Evolutionary conservation across 768 basidiomycete species (phyloP), one percentile per base, ranked within the genome.

Genomic region (Psilocybe azurescens): DNA sequence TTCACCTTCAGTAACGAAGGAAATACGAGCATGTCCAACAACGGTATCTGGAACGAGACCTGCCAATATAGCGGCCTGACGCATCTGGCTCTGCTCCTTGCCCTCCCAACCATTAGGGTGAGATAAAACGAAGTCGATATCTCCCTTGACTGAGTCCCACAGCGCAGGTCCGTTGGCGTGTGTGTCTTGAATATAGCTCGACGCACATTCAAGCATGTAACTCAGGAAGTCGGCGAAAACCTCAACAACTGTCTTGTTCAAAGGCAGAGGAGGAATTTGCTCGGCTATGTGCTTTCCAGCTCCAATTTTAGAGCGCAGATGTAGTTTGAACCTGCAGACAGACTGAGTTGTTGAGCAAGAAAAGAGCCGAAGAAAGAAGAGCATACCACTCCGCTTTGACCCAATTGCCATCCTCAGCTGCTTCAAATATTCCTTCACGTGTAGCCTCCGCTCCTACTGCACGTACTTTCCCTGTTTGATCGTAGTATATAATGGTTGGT

Each of bases 1-100:
- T 67, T 86, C 84, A n/a, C 83, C 84, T 63, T 86, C 84, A 0
- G 80, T 79, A 24, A 84, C 79, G 33, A 84, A 81, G n/a, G 74
- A 72, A 30, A 84, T 64, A 5, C 78, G 76, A 55, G 65, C 56
- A 48, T 75, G 73, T 0, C 76, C 81, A 8, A 67, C 71, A 14
- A 66, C 59, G 2, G 69, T 74, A 63, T 78, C 74, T 0, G 74
- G 72, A 2, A 83, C 70, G 3, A 83, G 69, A n/a, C 76, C 74
- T 10, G 78, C 83, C 49, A 71, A 59, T 14, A 83, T 70, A 0
- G 78, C 81, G 9, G 81, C 81, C 7, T 71, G 68, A 48, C 82
- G 74, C 59, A 84, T 78, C 41, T 76, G 71, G 1, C 64, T 59
- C 62, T 84, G 83, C 54, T 83, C 77, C 3, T 69, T 67, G 7